These are phyloP conservation scores for Pyricularia grisea DNA, from an alignment of 2,329 filamentous ascomycete species.

Conservation along the genomic window DNA sequence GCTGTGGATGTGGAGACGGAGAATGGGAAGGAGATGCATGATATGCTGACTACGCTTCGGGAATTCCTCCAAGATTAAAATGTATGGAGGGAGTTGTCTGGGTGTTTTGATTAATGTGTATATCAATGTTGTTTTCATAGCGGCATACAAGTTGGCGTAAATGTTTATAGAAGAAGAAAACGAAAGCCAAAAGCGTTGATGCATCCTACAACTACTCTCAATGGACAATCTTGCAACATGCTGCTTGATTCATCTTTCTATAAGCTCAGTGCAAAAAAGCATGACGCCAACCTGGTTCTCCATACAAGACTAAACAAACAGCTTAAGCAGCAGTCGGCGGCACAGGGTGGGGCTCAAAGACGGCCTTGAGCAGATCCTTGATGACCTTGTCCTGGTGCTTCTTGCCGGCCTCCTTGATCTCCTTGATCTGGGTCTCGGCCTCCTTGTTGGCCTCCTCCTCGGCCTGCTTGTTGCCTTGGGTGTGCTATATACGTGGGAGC, in stretches of 20 bases:
- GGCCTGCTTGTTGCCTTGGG: slow-evolving; percentile 74
- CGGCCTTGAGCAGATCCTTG: slow-evolving; percentile 73
- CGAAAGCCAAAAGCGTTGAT: neutral
- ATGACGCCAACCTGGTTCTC: neutral
- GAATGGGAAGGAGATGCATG: slow-evolving; percentile 46
- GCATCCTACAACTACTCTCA: neutral
- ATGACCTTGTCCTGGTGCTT: slow-evolving; percentile 74
- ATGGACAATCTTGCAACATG: neutral
- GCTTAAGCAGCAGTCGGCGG: slow-evolving; percentile 22
- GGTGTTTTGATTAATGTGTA: neutral
- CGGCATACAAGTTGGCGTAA: neutral
- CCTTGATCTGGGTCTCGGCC: slow-evolving; percentile 69
- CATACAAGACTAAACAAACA: neutral
- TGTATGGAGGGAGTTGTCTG: neutral
- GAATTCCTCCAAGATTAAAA: neutral
- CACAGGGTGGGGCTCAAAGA: slow-evolving; percentile 73
- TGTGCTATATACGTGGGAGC: slow-evolving; percentile 53
- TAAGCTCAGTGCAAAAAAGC: neutral
- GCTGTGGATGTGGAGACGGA: slow-evolving; percentile 40
- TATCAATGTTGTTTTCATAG: neutral
- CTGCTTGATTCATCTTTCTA: neutral
- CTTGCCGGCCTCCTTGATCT: slow-evolving; percentile 72
- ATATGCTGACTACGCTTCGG: slow-evolving; percentile 43
- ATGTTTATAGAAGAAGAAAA: neutral
- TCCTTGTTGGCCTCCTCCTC: slow-evolving; percentile 74